Percentiles rank a stretch among this genome's conserved stretches.
These are phyloP conservation scores for Elaeagnus macrophylla DNA, from an alignment of 306 rosid species.

Conservation along the genomic window DNA sequence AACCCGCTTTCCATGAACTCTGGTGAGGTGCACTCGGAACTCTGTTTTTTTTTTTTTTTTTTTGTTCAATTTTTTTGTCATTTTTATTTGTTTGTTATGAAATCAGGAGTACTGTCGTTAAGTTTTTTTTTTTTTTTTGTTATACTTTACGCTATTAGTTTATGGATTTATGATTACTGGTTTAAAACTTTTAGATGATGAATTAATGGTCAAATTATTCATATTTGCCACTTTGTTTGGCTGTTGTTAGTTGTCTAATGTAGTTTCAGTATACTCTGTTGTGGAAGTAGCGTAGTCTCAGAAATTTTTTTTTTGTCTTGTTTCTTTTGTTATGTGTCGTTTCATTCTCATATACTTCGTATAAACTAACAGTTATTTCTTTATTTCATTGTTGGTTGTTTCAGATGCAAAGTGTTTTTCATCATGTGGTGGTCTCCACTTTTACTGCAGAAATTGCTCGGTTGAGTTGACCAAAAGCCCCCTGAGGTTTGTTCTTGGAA, in stretches of 20 bases:
- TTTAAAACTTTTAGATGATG: neutral
- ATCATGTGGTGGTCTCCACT: slow-evolving; percentile 45
- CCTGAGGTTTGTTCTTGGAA: slow-evolving; percentile 36
- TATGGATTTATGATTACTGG: neutral
- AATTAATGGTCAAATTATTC: neutral
- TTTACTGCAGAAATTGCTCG: slow-evolving; percentile 63
- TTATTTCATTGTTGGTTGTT: slow-evolving; percentile 14
- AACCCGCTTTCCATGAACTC: slow-evolving; percentile 41
- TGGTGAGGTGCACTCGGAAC: slow-evolving; percentile 29
- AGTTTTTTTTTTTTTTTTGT: neutral
- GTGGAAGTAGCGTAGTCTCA: neutral
- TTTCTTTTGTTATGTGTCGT: neutral
- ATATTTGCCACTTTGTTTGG: neutral
- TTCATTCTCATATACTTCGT: neutral
- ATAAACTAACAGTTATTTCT: neutral
- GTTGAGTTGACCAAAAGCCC: slow-evolving; percentile 52
- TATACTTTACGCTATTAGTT: neutral
- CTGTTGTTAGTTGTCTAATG: neutral
- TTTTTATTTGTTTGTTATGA: neutral
- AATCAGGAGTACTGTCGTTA: neutral
- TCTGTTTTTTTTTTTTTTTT: neutral
- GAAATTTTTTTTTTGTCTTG: neutral
- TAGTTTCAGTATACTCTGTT: neutral
- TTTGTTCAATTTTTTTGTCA: neutral
- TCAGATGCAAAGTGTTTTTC: slow-evolving; percentile 49